Evolutionary conservation across 2,329 filamentous ascomycete species (phyloP), one percentile per base, ranked within the genome.

Genomic region (Hypoxylon sp.): DNA sequence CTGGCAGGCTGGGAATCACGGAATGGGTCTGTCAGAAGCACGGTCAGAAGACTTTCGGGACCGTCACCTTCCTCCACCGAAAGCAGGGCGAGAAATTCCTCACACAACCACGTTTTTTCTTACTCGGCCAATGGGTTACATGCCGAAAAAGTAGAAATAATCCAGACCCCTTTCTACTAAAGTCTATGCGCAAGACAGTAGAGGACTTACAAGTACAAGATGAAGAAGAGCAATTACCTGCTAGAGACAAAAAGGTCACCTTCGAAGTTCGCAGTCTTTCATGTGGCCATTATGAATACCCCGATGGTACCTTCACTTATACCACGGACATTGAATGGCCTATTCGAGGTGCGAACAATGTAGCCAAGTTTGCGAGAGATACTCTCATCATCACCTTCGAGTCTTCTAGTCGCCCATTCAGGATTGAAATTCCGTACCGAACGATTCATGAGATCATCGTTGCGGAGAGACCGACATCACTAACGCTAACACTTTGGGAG

Each of bases 401-500:
- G 2, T 55, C 61, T 2, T 19, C 23, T 0, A 55, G 60, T 3
- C 70, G 68, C 0, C 67, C 68, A 0, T 65, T 80, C 3, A 73
- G 79, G 23, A 77, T 89, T 34, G 82, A 87, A 52, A 83, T 89
- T 13, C 79, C 83, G 0, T 83, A 85, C 38, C 79, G 81, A 19
- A 84, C 79, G 1, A 82, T 88, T 32, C 68, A 84, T 28, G 82
- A 86, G 53, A 72, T 84, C 7, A 76, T 87, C 1, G 74, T 77
- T 71, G 80, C 76, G 75, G 75, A 32, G 34, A 73, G 19, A 53
- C 79, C 67, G 60, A 78, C 66, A 2, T 78, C 80, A 0, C 73
- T 89, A 14, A 85, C 83, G 0, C 71, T 90, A 2, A 85, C 87
- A 0, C 81, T 90, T 7, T 79, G 74, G 19, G 82, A 85, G 30